Conservation (phyloP, 2,329 filamentous ascomycete species). For the Thelonectria discophora region DNA sequence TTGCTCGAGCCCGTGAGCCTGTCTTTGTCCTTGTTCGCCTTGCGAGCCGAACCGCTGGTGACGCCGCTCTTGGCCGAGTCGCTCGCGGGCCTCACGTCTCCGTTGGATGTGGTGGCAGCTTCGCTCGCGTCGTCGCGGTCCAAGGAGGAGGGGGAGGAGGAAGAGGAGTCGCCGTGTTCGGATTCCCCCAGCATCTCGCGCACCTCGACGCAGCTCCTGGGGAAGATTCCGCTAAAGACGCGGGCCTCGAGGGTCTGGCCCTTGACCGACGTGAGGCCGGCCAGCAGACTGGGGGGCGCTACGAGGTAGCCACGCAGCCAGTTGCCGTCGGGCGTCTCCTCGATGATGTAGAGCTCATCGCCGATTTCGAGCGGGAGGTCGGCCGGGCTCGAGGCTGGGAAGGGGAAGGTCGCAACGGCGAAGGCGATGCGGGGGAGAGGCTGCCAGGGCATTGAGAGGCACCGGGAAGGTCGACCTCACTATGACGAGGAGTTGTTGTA, state of each 20-base stretch:
- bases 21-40: slow-evolving; percentile 48
- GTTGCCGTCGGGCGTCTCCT: slow-evolving; percentile 89
- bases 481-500: slow-evolving; percentile 26
- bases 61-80: slow-evolving; percentile 67
- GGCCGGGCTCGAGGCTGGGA: slow-evolving; percentile 83
- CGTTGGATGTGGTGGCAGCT: slow-evolving; percentile 40
- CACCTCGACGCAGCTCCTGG: slow-evolving; percentile 91
- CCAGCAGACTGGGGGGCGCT: slow-evolving; percentile 89
- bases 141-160: no score
- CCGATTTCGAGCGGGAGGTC: slow-evolving; percentile 97
- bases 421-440: slow-evolving; percentile 97
- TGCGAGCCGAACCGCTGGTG: slow-evolving; percentile 48
- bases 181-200: slow-evolving; percentile 87
- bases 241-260: slow-evolving; percentile 94
- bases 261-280: slow-evolving; percentile 88
- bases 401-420: slow-evolving; percentile 95
- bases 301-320: slow-evolving; percentile 98
- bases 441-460: slow-evolving; percentile 86
- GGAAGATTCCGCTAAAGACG: slow-evolving; percentile 99
- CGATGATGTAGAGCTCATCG: slow-evolving; percentile 98
- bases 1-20: slow-evolving; percentile 35
- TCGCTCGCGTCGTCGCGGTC: slow-evolving; percentile 53
- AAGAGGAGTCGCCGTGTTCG: slow-evolving; percentile 62
- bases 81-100: slow-evolving; percentile 45
- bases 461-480: slow-evolving; percentile 29